Base-by-base conservation (phyloP, 176 grass and related monocot genomes). In the Canna indica region DNA sequence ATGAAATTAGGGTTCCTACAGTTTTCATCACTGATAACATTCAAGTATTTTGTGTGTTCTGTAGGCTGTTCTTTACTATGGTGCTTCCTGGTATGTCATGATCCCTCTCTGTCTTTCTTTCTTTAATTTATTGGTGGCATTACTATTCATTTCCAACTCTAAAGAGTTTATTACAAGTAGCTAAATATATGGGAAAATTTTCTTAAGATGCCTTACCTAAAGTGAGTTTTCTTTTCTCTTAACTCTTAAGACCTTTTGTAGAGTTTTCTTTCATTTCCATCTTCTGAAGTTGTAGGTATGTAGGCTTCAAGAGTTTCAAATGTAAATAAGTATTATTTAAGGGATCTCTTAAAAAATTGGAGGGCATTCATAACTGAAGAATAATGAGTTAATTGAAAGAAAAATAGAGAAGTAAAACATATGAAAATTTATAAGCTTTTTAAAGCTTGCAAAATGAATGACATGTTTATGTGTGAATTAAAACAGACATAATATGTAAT, bases 51-150 rank as follows among this genome's bases (percentile, higher is more conserved):
- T 56, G 66, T 82, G 1, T 71, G 47, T 54, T 72, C 41, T 87
- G 81, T 73, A 97, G 93, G 86, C 74, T 12, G 81, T 97, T 53
- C 65, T 92, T 44, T 83, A 90, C 50, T 92, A 87, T 73, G 93
- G 86, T 18, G 81, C 93, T 64, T 92, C 86, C 79, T 97, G 86
- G 93, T 97, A 84, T 81, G 88, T 67, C 54, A 41, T 33, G 33
- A 13, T 68, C n/a, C 28, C 75, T 42, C 13, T 44, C 4, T 45
- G 35, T 46, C 15, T 54, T 17, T 70, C 1, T 35, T 0, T n/a
- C 14, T 9, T 30, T 32, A 7, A 18, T 71, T 46, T 15, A 4
- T 22, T 28, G 7, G 30, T 46, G 10, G 1, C 29, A 0, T 28
- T 70, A 29, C n/a, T n/a, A n/a, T n/a, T n/a, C n/a, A n/a, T n/a